These are phyloP conservation scores for Exophiala alcalophila DNA, from an alignment of 2,329 filamentous ascomycete species.

Conservation along the genomic window DNA sequence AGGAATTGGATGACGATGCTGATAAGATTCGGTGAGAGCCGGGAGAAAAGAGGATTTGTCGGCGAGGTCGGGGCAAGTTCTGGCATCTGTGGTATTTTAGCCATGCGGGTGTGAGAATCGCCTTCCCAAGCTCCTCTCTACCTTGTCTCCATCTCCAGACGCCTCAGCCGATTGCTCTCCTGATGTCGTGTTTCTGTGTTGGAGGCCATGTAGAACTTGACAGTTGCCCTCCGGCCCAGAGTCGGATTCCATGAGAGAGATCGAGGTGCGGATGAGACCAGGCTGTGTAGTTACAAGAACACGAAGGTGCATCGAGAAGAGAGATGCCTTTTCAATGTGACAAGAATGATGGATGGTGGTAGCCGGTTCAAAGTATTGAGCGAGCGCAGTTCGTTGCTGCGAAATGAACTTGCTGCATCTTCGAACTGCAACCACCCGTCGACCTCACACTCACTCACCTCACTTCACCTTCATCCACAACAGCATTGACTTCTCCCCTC, in stretches of 20 bases:
- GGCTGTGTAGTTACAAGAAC: slow-evolving; percentile 3
- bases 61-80: not conserved
- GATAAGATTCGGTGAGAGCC: not conserved
- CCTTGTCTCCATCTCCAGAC: not conserved
- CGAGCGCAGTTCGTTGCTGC: too few species aligned
- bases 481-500: too few species aligned
- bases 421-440: too few species aligned
- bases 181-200: not conserved
- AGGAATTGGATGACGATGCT: slow-evolving; percentile 4
- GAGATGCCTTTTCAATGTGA: too few species aligned
- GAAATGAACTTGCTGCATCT: too few species aligned
- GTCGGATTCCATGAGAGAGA: slow-evolving; percentile 4
- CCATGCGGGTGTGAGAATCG: not conserved
- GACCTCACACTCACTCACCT: too few species aligned
- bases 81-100: slow-evolving; percentile 3
- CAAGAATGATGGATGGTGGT: too few species aligned
- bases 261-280: slow-evolving; percentile 3
- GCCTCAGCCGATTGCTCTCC: not conserved
- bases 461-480: too few species aligned
- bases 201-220: slow-evolving; percentile 4
- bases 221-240: slow-evolving; percentile 1
- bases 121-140: not conserved
- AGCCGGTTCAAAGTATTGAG: too few species aligned
- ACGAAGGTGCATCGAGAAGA: slow-evolving; percentile 14
- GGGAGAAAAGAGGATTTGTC: not conserved